phyloP scores from a whole-genome alignment of 225 moss, liverwort and hornwort genomes.

The Bryum argenteum region DNA sequence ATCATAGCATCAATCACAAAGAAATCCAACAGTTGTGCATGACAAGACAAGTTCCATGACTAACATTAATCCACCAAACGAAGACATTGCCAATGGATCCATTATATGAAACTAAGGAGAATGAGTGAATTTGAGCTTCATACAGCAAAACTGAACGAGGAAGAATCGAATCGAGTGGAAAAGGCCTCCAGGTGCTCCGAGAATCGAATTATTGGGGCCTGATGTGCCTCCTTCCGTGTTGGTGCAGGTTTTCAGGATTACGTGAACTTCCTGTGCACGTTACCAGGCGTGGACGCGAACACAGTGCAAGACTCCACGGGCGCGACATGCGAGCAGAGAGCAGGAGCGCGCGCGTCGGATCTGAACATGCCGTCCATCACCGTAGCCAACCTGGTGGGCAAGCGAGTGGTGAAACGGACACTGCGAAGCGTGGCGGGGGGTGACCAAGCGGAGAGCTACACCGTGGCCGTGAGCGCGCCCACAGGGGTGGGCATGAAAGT shows the following conservation, averaged over 20 bases:
- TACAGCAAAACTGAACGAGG: neutral
- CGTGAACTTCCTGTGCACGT: conserved; percentile 86
- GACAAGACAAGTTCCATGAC: no score
- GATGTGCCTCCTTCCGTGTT: neutral
- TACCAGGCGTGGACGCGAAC: conserved; percentile 89
- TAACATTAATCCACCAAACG: no score
- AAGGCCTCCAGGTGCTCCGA: neutral
- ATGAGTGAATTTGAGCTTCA: no score
- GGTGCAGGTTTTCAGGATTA: conserved; percentile 73
- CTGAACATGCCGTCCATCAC: conserved; percentile 87
- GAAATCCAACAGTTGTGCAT: no score
- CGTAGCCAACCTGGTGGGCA: conserved; percentile 76
- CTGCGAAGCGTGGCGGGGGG: conserved; percentile 49
- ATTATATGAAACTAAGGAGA: no score
- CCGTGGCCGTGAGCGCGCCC: conserved; percentile 46
- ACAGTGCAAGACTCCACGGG: conserved; percentile 94
- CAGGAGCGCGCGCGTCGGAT: conserved; percentile 73
- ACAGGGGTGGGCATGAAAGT: conserved; percentile 62
- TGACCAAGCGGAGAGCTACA: conserved; percentile 47
- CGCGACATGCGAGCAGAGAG: conserved; percentile 58
- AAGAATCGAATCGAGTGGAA: neutral
- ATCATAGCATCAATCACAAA: no score
- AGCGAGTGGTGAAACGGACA: conserved; percentile 57
- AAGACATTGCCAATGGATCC: no score
- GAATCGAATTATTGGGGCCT: neutral